Conservation (phyloP, 345 rosid genomes). For the Aquilaria yunnanensis region DNA sequence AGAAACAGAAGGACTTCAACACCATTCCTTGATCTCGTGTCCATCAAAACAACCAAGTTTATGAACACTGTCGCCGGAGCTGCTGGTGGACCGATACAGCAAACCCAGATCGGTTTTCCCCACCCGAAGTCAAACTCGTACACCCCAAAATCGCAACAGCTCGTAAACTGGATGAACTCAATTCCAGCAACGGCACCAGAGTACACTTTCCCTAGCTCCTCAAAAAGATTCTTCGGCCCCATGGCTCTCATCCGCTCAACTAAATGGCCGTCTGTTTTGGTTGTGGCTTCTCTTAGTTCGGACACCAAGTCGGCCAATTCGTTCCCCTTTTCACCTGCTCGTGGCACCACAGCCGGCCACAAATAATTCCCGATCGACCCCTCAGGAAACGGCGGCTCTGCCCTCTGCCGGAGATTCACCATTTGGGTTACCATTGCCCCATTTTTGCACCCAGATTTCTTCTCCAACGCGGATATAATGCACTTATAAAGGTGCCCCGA, state of each 20-base stretch:
- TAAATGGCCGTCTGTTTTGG: too few species aligned
- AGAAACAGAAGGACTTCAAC: slow-evolving; percentile 11
- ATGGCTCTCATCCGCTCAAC: neutral
- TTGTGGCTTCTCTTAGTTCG: too few species aligned
- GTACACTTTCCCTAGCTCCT: neutral
- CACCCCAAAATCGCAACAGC: slow-evolving; percentile 1
- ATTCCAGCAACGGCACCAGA: neutral
- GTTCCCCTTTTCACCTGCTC: too few species aligned
- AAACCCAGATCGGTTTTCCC: slow-evolving; percentile 17
- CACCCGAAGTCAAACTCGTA: slow-evolving; percentile 22
- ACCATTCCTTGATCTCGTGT: slow-evolving; percentile 10
- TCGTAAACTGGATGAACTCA: neutral
- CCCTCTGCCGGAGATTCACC: neutral
- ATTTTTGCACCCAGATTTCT: neutral
- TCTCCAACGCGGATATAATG: neutral
- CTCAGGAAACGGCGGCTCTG: too few species aligned
- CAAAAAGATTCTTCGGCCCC: neutral
- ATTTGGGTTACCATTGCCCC: neutral
- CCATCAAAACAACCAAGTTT: slow-evolving; percentile 6
- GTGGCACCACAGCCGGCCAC: too few species aligned
- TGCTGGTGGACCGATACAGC: neutral
- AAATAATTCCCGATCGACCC: too few species aligned
- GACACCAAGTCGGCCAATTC: too few species aligned
- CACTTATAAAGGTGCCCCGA: neutral
- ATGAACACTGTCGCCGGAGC: neutral